These are phyloP conservation scores for Tephrocybe sp. DNA, from an alignment of 768 basidiomycete species.

Conservation along the genomic window DNA sequence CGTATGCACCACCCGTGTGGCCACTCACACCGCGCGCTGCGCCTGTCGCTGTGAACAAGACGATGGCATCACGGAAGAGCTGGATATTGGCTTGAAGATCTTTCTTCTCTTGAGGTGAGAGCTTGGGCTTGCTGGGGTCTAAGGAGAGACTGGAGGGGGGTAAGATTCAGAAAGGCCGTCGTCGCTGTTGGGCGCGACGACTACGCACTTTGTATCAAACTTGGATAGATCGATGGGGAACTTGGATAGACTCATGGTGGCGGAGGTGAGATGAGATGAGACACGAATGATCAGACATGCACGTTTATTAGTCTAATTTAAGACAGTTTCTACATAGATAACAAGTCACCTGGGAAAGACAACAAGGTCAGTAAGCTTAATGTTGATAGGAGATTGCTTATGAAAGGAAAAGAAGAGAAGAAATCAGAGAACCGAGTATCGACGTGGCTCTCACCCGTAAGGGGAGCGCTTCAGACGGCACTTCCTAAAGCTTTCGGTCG, in stretches of 20 bases:
- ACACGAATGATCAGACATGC: not conserved
- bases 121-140: conserved; percentile 62
- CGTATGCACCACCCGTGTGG: conserved; percentile 75
- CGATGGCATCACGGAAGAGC: conserved; percentile 80
- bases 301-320: not conserved
- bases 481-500: conserved; percentile 54
- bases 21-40: conserved; percentile 85
- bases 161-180: not conserved
- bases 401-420: conserved; percentile 19
- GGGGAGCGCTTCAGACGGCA: conserved; percentile 52
- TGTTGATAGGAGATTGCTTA: conserved; percentile 4
- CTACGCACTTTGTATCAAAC: conserved; percentile 60
- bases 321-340: conserved; percentile 3
- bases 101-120: conserved; percentile 60
- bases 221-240: conserved; percentile 80
- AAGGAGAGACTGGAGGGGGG: conserved; percentile 53
- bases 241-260: conserved; percentile 30
- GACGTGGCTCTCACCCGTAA: conserved; percentile 36
- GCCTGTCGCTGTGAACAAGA: conserved; percentile 83
- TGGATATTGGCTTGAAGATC: conserved; percentile 68
- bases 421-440: conserved; percentile 55
- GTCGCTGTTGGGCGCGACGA: not conserved
- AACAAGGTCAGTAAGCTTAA: not conserved
- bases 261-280: not conserved
- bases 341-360: not conserved